phyloP scores from a whole-genome alignment of 257 asterid species.

The Primulina huaijiensis region DNA sequence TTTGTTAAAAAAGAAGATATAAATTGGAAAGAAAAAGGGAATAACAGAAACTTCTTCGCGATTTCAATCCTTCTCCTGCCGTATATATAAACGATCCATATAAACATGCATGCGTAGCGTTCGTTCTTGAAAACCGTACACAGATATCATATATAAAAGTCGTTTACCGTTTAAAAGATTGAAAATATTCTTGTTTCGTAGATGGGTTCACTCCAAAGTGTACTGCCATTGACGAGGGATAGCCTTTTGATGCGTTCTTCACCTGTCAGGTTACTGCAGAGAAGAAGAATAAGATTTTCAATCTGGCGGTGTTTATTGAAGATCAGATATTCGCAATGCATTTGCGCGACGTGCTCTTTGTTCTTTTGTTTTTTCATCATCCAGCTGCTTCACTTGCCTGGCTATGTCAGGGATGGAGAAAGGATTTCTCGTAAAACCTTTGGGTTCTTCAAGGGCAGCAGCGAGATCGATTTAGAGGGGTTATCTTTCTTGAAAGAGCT shows the following conservation, averaged over 20 bases:
- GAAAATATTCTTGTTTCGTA: constrained; percentile 18
- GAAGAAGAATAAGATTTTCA: constrained; percentile 79
- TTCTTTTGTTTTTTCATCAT: constrained; percentile 59
- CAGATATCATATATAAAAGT: neutral
- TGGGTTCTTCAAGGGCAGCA: constrained; percentile 29
- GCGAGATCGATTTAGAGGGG: constrained; percentile 29
- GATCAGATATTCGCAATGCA: constrained; percentile 53
- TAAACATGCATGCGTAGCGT: too few species aligned
- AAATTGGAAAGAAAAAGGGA: too few species aligned
- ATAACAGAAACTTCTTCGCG: too few species aligned
- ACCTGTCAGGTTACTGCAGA: constrained; percentile 32
- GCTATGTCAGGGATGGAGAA: constrained; percentile 37
- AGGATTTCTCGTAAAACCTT: constrained; percentile 23
- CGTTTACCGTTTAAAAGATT: neutral
- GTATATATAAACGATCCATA: too few species aligned
- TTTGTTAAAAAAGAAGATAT: too few species aligned
- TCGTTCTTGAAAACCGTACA: too few species aligned
- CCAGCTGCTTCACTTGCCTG: constrained; percentile 61
- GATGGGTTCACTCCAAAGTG: constrained; percentile 79
- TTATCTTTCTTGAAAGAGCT: constrained; percentile 52
- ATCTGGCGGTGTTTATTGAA: constrained; percentile 45
- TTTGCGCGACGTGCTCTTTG: constrained; percentile 52
- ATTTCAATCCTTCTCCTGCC: too few species aligned
- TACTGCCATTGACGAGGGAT: constrained; percentile 48
- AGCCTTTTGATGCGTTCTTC: constrained; percentile 43